phyloP scores from a whole-genome alignment of 1,284 basidiomycete genomes.

The Sanguinoderma infundibulare region DNA sequence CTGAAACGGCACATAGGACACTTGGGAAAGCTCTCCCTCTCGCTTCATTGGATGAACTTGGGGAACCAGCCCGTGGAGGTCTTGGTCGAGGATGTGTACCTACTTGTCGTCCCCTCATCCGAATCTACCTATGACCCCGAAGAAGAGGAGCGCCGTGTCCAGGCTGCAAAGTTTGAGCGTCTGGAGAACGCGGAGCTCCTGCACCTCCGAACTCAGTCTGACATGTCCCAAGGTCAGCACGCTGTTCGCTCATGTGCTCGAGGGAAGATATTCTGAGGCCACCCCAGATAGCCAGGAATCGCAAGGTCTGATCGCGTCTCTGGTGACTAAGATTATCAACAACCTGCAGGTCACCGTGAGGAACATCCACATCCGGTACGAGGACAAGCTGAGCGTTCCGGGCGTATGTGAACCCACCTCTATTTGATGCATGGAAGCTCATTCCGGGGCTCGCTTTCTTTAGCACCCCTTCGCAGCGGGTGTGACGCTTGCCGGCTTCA shows the following conservation, averaged over 20 bases:
- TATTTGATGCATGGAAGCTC: background rate
- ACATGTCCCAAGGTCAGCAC: conserved; percentile 50
- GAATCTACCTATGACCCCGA: conserved; percentile 76
- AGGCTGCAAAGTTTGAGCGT: conserved; percentile 89
- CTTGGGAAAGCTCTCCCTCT: conserved; percentile 90
- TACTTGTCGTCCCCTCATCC: conserved; percentile 88
- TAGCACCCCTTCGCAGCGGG: conserved; percentile 96
- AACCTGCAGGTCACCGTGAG: conserved; percentile 96
- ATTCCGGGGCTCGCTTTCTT: background rate
- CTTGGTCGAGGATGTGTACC: conserved; percentile 92
- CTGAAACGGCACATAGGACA: conserved; percentile 63
- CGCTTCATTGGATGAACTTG: conserved; percentile 95
- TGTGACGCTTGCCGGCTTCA: conserved; percentile 90
- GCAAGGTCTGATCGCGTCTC: conserved; percentile 82
- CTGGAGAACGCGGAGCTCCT: conserved; percentile 90
- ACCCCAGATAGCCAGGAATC: conserved; percentile 68
- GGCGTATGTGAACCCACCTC: conserved; percentile 59
- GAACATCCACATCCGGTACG: conserved; percentile 96
- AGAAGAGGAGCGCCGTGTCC: conserved; percentile 84
- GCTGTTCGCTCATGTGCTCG: background rate
- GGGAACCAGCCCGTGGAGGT: conserved; percentile 94
- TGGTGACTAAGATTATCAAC: conserved; percentile 93
- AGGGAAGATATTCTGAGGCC: conserved; percentile 7
- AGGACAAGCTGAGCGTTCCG: conserved; percentile 93
- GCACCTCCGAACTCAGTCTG: conserved; percentile 70